These are phyloP conservation scores for Daldinia loculata DNA, from an alignment of 495 filamentous ascomycete species.

Conservation along the genomic window DNA sequence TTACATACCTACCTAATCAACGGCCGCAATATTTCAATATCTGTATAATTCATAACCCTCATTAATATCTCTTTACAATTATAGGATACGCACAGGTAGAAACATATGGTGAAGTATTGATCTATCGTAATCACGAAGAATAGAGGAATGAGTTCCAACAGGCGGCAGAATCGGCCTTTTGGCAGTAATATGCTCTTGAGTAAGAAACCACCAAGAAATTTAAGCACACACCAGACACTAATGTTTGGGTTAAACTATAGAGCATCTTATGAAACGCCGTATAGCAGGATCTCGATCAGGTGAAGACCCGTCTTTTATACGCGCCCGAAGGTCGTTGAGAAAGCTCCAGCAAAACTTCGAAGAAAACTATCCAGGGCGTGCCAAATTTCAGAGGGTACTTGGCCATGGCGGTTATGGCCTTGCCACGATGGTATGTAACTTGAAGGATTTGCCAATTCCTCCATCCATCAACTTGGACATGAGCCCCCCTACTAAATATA, in stretches of 20 bases:
- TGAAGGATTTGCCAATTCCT: not conserved
- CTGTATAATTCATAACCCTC: not conserved
- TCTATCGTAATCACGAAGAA: not conserved
- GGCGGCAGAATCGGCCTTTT: not conserved
- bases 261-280: not conserved
- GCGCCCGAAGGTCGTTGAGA: not conserved
- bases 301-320: not conserved
- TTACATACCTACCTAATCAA: not conserved
- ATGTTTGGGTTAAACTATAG: not conserved
- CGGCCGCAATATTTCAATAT: not conserved
- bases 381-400: conserved; percentile 10
- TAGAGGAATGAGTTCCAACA: no score
- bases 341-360: not conserved
- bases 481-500: not conserved
- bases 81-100: not conserved
- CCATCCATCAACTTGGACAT: not conserved
- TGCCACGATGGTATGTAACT: conserved; percentile 14
- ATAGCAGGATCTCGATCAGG: not conserved
- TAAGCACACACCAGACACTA: not conserved
- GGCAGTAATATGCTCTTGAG: not conserved
- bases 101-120: not conserved
- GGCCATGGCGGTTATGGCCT: conserved; percentile 13
- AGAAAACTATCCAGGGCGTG: not conserved
- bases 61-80: not conserved
- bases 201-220: not conserved